These are phyloP conservation scores for Buddleja alternifolia DNA, from an alignment of 257 asterid species.

Conservation along the genomic window DNA sequence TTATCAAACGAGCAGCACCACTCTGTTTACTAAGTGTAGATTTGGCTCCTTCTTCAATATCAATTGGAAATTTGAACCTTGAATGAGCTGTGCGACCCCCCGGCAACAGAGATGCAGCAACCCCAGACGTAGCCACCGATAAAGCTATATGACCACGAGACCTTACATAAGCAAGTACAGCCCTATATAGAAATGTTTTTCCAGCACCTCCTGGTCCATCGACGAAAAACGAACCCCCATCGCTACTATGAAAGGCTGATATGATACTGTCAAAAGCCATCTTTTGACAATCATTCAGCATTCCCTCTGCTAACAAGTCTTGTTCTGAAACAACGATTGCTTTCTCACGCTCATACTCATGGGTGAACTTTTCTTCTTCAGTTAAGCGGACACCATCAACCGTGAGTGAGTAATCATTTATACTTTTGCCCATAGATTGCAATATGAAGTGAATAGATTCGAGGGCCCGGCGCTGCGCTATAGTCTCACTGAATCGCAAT, in stretches of 20 bases:
- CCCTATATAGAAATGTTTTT: no score
- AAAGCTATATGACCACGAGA: background rate
- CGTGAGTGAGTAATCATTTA: no score
- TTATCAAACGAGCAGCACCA: no score
- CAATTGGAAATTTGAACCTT: background rate
- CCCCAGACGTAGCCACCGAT: background rate
- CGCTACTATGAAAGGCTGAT: background rate
- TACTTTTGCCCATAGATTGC: no score
- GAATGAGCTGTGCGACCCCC: conserved; percentile 9
- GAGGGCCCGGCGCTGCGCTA: no score
- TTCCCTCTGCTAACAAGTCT: background rate
- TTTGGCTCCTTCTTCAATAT: background rate
- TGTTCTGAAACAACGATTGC: no score
- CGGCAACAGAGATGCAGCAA: background rate
- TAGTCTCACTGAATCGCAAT: no score
- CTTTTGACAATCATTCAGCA: background rate
- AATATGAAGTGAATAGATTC: no score
- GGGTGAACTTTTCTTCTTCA: no score
- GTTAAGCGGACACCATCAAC: no score
- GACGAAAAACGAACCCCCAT: background rate
- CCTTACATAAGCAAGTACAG: background rate
- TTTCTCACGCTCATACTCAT: no score
- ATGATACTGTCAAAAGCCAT: background rate
- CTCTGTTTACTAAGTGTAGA: no score
- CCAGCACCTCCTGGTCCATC: background rate